Evolutionary conservation across 2,329 filamentous ascomycete genomes (phyloP).

Genomic region (Trichoderma guizhouense): DNA sequence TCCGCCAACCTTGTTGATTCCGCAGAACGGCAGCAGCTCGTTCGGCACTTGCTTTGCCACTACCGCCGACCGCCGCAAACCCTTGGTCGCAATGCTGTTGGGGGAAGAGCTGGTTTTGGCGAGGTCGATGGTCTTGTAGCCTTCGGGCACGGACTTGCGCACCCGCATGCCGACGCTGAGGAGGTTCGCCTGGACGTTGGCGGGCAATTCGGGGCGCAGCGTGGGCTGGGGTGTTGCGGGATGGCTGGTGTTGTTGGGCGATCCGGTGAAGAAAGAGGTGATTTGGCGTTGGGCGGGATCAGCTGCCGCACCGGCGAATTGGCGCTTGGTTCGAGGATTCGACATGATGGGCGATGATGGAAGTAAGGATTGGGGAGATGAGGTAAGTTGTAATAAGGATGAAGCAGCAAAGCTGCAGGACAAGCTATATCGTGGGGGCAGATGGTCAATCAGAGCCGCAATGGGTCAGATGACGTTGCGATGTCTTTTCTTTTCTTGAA

Average conservation of each 20-base stretch:
- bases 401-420: background rate
- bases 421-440: background rate
- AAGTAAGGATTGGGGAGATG: background rate
- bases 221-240: constrained; percentile 23
- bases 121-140: constrained; percentile 72
- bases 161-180: constrained; percentile 91
- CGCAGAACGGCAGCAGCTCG: constrained; percentile 78
- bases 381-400: background rate
- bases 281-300: constrained; percentile 60
- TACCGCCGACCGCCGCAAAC: constrained; percentile 2
- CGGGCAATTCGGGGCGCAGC: constrained; percentile 53
- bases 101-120: constrained; percentile 26
- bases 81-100: background rate
- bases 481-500: background rate
- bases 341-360: constrained; percentile 41
- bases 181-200: constrained; percentile 73
- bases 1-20: constrained; percentile 72
- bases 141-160: constrained; percentile 87
- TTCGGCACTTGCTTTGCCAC: constrained; percentile 35
- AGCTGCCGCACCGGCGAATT: constrained; percentile 57
- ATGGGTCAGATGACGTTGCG: constrained; percentile 1
- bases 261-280: constrained; percentile 57
- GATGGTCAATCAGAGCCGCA: background rate
- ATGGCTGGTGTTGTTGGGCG: constrained; percentile 39
- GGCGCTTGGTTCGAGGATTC: constrained; percentile 55